Evolutionary conservation across 352 stramenopile species (phyloP).

Genomic region (Achlya hypogyna): DNA sequence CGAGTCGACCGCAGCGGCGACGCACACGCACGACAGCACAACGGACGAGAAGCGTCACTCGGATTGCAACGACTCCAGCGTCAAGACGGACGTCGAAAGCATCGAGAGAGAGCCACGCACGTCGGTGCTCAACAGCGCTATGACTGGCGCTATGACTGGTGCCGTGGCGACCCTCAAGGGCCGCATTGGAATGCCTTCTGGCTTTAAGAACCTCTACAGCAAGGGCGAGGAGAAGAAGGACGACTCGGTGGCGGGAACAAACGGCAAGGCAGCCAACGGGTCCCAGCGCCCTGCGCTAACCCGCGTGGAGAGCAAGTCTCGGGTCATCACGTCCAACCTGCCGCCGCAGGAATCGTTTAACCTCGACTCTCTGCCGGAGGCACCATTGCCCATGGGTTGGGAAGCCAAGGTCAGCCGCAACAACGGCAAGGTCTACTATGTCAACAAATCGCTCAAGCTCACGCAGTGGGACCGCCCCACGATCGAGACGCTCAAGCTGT

Average conservation of each 20-base stretch:
- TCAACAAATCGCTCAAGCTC: conserved; percentile 80
- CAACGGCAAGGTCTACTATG: conserved; percentile 81
- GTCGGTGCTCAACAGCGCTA: conserved; percentile 21
- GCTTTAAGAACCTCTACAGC: conserved; percentile 34
- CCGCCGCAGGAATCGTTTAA: conserved; percentile 67
- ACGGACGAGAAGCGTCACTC: neutral
- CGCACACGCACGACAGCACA: neutral
- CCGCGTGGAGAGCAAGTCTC: conserved; percentile 1
- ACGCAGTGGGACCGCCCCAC: conserved; percentile 80
- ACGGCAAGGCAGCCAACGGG: conserved; percentile 5
- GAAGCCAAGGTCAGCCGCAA: conserved; percentile 82
- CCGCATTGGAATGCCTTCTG: conserved; percentile 46
- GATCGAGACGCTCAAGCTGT: conserved; percentile 66
- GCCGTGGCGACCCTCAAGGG: conserved; percentile 74
- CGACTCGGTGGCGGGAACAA: conserved; percentile 31
- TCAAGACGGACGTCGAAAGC: conserved; percentile 71
- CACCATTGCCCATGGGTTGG: conserved; percentile 71
- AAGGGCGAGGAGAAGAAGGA: conserved; percentile 38
- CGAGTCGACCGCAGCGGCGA: conserved; percentile 22
- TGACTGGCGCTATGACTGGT: conserved; percentile 51
- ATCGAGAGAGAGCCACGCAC: conserved; percentile 36
- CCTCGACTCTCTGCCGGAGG: conserved; percentile 68
- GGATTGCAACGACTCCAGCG: conserved; percentile 28
- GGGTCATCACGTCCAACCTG: neutral
- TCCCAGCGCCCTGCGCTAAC: neutral